Evolutionary conservation across 78 protist species (phyloP), one percentile per base, ranked within the genome.

Genomic region (Dictyostelium intermedium): DNA sequence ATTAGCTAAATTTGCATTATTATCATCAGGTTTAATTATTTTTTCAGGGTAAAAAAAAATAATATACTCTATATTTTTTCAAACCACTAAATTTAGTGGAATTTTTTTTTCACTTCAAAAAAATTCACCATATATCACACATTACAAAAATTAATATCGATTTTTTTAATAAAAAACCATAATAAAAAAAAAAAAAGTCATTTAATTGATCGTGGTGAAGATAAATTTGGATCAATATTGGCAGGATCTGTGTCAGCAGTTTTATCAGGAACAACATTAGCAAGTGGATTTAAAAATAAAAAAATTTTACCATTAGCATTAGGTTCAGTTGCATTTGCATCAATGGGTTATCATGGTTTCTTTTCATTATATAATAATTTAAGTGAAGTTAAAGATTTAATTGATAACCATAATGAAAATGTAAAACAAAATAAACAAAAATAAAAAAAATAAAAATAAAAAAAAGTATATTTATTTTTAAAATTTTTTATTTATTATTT

Each of bases 291-390:
- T 34, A 43, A 34, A 35, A 27, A 63, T 43, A 80, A 69, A 80
- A 89, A 80, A 18, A 25, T 89, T 20, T 79, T 79, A 32, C 87
- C 94, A 63, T 56, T 89, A 18, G 25, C 73, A 11, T 47, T 89
- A 6, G 87, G 94, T 1, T 66, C 94, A 23, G 14, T 80, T 1
- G 73, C 87, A 16, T 8, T 89, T 25, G 7, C 70, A n/a, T 80
- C 87, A 27, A 78, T 80, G 84, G 72, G 86, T 50, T 89, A 89
- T 80, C 94, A 89, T 80, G 86, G 78, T 13, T 89, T 89, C 82
- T 89, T 80, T 81, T 50, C 81, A 32, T 25, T 80, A 47, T 89
- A 89, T 70, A 89, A 89, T 63, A 47, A 23, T 66, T n/a, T 87
- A 2, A 69, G 61, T 60, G 34, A 76, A 35, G 93, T 77, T 18